These are phyloP conservation scores for Hypericum perforatum DNA, from an alignment of 345 rosid species.

Conservation along the genomic window DNA sequence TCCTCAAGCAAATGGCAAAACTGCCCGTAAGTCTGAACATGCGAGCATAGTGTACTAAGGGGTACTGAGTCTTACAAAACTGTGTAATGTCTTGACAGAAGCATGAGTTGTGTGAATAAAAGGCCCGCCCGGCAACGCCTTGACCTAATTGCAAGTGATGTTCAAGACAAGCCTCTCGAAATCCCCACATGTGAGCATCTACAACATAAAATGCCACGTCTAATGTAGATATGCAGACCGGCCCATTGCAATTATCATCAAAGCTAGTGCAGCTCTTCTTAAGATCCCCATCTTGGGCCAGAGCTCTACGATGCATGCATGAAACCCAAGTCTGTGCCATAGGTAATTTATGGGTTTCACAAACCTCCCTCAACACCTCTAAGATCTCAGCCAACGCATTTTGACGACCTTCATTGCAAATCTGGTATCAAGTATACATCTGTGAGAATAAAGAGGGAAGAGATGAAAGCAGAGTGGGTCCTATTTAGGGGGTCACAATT, in stretches of 20 bases:
- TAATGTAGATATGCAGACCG: slow-evolving; percentile 86
- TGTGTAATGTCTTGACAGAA: slow-evolving; percentile 63
- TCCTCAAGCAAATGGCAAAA: slow-evolving; percentile 74
- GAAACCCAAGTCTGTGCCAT: slow-evolving; percentile 99
- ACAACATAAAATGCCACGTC: slow-evolving; percentile 80
- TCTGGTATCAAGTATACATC: slow-evolving; percentile 48
- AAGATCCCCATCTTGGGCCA: slow-evolving; percentile 78
- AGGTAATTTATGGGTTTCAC: slow-evolving; percentile 81
- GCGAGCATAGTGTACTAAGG: slow-evolving; percentile 93
- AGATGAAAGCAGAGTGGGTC: slow-evolving; percentile 23
- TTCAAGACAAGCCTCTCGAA: slow-evolving; percentile 83
- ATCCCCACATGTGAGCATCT: slow-evolving; percentile 93
- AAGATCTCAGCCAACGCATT: slow-evolving; percentile 81
- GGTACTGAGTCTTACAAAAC: slow-evolving; percentile 82
- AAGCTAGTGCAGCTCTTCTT: slow-evolving; percentile 82
- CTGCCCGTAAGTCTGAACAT: slow-evolving; percentile 68
- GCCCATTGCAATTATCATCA: slow-evolving; percentile 82
- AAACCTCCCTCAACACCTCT: slow-evolving; percentile 74
- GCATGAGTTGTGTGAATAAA: slow-evolving; percentile 59
- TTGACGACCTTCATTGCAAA: slow-evolving; percentile 80
- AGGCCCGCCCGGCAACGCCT: slow-evolving; percentile 87
- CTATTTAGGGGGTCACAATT: slow-evolving; percentile 24
- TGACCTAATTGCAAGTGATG: slow-evolving; percentile 95
- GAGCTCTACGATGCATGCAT: slow-evolving; percentile 78
- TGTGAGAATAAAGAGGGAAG: slow-evolving; percentile 29